Evolutionary conservation across 768 basidiomycete species (phyloP), one percentile per base, ranked within the genome.

Genomic region (Pisolithus marmoratus): DNA sequence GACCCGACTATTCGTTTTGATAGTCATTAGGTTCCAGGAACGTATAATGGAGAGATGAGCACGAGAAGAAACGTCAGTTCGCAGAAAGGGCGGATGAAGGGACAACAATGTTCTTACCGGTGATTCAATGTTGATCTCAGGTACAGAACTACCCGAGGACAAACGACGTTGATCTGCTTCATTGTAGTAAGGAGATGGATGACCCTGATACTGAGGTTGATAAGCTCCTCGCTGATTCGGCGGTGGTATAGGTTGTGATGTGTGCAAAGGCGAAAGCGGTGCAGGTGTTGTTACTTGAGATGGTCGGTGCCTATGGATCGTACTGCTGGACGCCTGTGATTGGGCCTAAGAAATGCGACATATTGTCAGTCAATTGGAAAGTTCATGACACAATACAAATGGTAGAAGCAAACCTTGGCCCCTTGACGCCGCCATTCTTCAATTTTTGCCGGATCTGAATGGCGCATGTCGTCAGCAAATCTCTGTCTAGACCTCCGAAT

Each of bases 61-160:
- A 19, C n/a, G n/a, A n/a, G n/a, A n/a, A n/a, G n/a, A n/a, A n/a
- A n/a, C 23, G 26, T 45, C 26, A 45, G 14, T 8, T 26, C 14
- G 17, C 12, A 46, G 36, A 40, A 17, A 51, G 38, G 20, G n/a
- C 47, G 62, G 49, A 34, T 17, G 23, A 47, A 47, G 14, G n/a
- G 17, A 14, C 15, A 11, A 31, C n/a, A 11, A n/a, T 9, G 19
- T 37, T 19, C 34, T 60, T 56, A 68, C 66, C 54, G 66, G 66
- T 46, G 66, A 58, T 46, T 70, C 60, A 7, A 68, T 45, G 24
- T 38, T 64, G 53, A 68, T 68, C 46, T 70, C 66, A 57, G 66
- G 66, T 48, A 68, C 62, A 44, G 66, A 68, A 27, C 66, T 70
- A 40, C 69, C 66, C 29, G 68, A 70, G 23, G 68, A 67, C 15